Percentiles rank a stretch among this genome's conserved stretches.
phyloP scores from a whole-genome alignment of 495 filamentous ascomycete genomes.

The Aspergillus steynii region DNA sequence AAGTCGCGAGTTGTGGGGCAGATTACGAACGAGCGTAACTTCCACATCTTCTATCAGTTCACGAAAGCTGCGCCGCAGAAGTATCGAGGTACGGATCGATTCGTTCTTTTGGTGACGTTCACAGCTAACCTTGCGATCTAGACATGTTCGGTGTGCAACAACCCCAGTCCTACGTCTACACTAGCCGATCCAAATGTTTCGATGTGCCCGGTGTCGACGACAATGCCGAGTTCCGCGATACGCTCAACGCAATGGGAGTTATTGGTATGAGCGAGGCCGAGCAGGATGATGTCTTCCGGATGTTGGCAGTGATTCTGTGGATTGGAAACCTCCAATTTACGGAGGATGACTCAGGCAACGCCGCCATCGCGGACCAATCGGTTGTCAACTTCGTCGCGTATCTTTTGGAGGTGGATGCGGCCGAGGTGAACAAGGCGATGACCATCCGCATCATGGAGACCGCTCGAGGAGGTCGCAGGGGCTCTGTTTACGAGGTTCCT shows the following conservation, averaged over 20 bases:
- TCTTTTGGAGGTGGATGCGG: slow-evolving; percentile 81
- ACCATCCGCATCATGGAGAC: slow-evolving; percentile 90
- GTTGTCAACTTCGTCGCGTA: slow-evolving; percentile 94
- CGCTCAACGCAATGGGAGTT: slow-evolving; percentile 87
- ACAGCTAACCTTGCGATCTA: slow-evolving; percentile 20
- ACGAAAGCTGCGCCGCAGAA: slow-evolving; percentile 87
- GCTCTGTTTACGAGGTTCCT: slow-evolving; percentile 87
- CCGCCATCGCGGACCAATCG: slow-evolving; percentile 78
- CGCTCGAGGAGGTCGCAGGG: slow-evolving; percentile 74
- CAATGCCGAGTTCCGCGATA: slow-evolving; percentile 84
- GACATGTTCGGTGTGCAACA: slow-evolving; percentile 85
- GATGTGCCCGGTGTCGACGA: slow-evolving; percentile 95
- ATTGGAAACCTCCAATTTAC: slow-evolving; percentile 87
- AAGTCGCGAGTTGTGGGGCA: slow-evolving; percentile 95
- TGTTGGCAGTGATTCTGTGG: slow-evolving; percentile 93
- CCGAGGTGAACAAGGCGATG: slow-evolving; percentile 81
- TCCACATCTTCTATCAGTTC: slow-evolving; percentile 99
- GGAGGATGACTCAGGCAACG: slow-evolving; percentile 89
- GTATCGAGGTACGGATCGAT: slow-evolving; percentile 60
- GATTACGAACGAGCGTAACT: slow-evolving; percentile 93
- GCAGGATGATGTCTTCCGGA: slow-evolving; percentile 96
- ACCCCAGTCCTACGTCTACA: slow-evolving; percentile 94
- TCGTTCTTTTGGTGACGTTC: not conserved
- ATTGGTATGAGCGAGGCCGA: slow-evolving; percentile 88
- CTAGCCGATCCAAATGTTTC: slow-evolving; percentile 88